These are phyloP conservation scores for Suhomyces bokatorum DNA, from an alignment of 1,139 yeast species.

Conservation along the genomic window DNA sequence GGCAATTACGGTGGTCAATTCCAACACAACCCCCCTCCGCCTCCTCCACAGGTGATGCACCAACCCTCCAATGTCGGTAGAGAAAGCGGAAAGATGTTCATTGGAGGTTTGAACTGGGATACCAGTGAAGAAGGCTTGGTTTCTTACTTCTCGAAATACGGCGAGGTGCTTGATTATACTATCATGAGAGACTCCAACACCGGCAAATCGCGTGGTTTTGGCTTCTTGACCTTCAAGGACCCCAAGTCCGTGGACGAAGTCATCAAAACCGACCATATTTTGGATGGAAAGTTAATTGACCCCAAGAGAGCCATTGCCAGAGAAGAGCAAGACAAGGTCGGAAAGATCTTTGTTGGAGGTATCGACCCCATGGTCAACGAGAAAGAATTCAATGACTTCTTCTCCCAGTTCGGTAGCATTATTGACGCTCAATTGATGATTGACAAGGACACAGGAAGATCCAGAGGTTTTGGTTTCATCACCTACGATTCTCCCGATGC, in stretches of 20 bases:
- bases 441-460: constrained; percentile 96
- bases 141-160: constrained; percentile 84
- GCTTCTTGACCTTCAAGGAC: constrained; percentile 85
- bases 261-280: constrained; percentile 79
- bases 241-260: constrained; percentile 86
- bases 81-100: constrained; percentile 86
- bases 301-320: constrained; percentile 98
- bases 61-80: constrained; percentile 43
- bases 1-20: constrained; percentile 1
- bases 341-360: constrained; percentile 98
- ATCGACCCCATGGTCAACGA: constrained; percentile 95
- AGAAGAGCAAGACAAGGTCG: constrained; percentile 97
- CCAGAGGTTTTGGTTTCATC: constrained; percentile 97
- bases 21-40: constrained; percentile 6
- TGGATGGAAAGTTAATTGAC: constrained; percentile 96
- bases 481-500: constrained; percentile 96
- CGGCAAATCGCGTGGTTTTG: constrained; percentile 96
- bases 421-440: constrained; percentile 98
- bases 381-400: constrained; percentile 83
- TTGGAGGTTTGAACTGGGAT: constrained; percentile 99
- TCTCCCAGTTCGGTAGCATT: constrained; percentile 87
- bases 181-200: constrained; percentile 91
- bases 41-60: constrained; percentile 15
- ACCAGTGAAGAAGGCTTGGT: constrained; percentile 85
- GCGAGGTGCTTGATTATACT: constrained; percentile 85